Evolutionary conservation across 2,329 filamentous ascomycete species (phyloP).

Genomic region (Microsporum canis): DNA sequence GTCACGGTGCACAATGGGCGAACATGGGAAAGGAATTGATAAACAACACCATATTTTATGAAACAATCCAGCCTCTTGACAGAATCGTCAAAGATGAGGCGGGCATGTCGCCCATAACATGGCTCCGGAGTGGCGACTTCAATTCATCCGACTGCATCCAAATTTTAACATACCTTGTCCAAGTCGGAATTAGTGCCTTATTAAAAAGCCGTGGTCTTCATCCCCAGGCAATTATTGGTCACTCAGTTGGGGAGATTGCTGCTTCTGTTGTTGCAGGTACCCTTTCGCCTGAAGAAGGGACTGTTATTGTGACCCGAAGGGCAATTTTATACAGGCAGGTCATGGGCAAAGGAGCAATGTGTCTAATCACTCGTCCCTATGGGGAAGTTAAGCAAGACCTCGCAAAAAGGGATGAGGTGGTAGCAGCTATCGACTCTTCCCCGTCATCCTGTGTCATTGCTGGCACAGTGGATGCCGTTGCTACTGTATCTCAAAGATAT

Average conservation of each 20-base stretch:
- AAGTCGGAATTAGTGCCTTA: not conserved
- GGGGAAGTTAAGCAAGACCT: not conserved
- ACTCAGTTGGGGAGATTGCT: slow-evolving; percentile 15
- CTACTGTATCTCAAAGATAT: not conserved
- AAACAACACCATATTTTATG: not conserved
- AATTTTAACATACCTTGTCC: not conserved
- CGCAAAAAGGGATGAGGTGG: not conserved
- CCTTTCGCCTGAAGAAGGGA: slow-evolving; percentile 21
- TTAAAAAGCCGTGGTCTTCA: not conserved
- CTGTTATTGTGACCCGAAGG: not conserved
- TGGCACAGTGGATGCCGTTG: not conserved
- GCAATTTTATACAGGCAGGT: not conserved
- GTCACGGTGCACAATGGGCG: slow-evolving; percentile 15
- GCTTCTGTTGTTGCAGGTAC: slow-evolving; percentile 17
- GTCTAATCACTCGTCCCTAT: not conserved
- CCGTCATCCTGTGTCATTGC: not conserved
- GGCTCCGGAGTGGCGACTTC: not conserved
- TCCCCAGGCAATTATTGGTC: slow-evolving; percentile 12
- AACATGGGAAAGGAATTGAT: slow-evolving; percentile 9
- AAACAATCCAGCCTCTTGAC: not conserved
- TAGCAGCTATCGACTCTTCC: not conserved
- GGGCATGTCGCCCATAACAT: not conserved
- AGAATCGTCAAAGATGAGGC: not conserved
- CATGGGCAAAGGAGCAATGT: not conserved
- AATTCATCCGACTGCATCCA: not conserved